These are phyloP conservation scores for Magnusiomyces tetraspermus DNA, from an alignment of 1,139 yeast species.

Conservation along the genomic window DNA sequence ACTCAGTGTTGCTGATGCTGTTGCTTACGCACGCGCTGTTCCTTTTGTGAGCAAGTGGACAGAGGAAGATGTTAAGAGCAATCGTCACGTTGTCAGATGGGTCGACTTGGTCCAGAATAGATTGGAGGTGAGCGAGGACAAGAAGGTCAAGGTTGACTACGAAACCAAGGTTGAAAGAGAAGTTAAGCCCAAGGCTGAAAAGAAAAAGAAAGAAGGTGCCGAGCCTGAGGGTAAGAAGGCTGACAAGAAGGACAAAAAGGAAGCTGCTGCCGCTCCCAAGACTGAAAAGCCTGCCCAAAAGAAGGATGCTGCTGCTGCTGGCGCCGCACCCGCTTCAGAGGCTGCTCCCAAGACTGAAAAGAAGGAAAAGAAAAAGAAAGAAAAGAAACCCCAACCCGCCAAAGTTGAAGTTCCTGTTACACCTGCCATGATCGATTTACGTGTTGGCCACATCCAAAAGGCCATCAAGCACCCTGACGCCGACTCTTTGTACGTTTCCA, in stretches of 20 bases:
- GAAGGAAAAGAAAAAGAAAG: conserved; percentile 54
- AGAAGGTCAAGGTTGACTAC: conserved; percentile 47
- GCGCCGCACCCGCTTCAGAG: conserved; percentile 24
- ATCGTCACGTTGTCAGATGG: conserved; percentile 89
- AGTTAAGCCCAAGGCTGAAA: conserved; percentile 50
- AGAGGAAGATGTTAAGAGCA: conserved; percentile 43
- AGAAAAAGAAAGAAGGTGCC: conserved; percentile 18
- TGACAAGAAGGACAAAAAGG: conserved; percentile 36
- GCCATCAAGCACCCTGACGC: conserved; percentile 98
- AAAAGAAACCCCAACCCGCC: conserved; percentile 34
- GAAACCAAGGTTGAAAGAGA: conserved; percentile 62
- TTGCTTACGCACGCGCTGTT: conserved; percentile 54
- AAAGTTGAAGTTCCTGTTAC: conserved; percentile 55
- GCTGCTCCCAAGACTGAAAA: conserved; percentile 31
- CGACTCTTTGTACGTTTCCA: conserved; percentile 88
- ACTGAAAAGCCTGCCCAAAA: conserved; percentile 8
- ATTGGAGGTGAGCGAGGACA: conserved; percentile 43
- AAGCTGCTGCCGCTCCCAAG: conserved; percentile 21
- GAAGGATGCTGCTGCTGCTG: conserved; percentile 14
- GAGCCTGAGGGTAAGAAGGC: conserved; percentile 19
- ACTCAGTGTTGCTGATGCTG: conserved; percentile 60
- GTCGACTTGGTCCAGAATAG: conserved; percentile 70
- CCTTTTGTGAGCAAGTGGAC: conserved; percentile 53
- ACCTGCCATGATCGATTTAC: conserved; percentile 81
- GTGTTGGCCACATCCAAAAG: conserved; percentile 95